Base-by-base conservation (phyloP, 306 rosid species). In the Rosa lucieae region DNA sequence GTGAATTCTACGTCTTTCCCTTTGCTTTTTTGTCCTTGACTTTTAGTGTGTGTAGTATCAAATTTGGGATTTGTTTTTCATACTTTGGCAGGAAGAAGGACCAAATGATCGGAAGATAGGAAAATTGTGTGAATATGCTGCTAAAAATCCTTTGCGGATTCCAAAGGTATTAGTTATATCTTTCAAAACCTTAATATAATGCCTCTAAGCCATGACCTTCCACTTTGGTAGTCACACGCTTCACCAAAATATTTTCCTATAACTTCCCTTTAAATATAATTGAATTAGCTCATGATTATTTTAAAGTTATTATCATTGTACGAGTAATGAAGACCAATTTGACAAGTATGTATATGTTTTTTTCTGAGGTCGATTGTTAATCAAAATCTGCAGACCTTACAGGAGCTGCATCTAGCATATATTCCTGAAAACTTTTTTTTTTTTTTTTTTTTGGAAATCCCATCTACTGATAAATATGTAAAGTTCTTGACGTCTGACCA, bases 21-120 rank as follows among this genome's bases (percentile, higher is more conserved):
- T 8, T 9, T 42, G 44, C 32, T 29, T 17, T 13, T 35, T 11
- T 58, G 2, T 17, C 39, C 37, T 42, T 42, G 18, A 11, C 55
- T 1, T 8, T 48, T 8, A 14, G 8, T 39, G 14, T 35, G 5
- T 53, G 11, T 56, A 15, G n/a, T 61, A 10, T 47, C 48, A 17
- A 58, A 26, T n/a, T 77, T 37, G 72, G 77, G 61, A 67, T 66
- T 74, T 58, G 3, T 81, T 77, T 18, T 61, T 63, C 66, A 59
- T 23, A 74, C 67, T 82, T 73, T 73, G 78, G 78, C 85, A 95
- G 99, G 99, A 91, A 80, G 98, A 96, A 62, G 97, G 88, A 70
- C 88, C 94, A 52, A 93, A 91, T 87, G 99, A 96, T 75, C 88
- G 98, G 79, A 87, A 89, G 86, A 93, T 96, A 70, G 98, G 96